Base-by-base conservation (phyloP, 208 protist species). In the Phytomonas sp. region DNA sequence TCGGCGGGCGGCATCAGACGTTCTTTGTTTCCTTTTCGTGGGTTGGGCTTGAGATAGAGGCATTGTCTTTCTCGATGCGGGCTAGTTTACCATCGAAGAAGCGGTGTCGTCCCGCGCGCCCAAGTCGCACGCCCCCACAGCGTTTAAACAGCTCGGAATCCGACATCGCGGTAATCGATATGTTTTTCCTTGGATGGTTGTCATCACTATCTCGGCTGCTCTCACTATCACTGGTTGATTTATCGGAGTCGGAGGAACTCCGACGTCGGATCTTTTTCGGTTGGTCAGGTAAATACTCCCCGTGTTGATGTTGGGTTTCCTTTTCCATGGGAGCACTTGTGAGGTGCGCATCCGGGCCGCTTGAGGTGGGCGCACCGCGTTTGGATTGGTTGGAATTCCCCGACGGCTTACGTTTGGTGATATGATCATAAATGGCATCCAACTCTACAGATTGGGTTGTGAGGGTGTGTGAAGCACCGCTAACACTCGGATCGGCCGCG, bases 11-110 rank as follows among this genome's bases (percentile, higher is more conserved):
- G 40, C 40, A 49, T 49, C 12, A 49, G 1, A 3, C 6, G 40
- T 49, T 19, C 40, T 49, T 49, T 52, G 61, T 33, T 59, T 68
- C 19, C 26, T 1, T 11, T 60, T 33, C 66, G 32, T 66, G 37
- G 66, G 45, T 52, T 63, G 14, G 66, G 36, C 11, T 74, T 60
- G 40, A 74, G 73, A 59, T 32, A 34, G 45, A n/a, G 23, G 37
- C 69, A 40, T 66, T n/a, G 19, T 36, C 63, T n/a, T 84, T 62
- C 34, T 82, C 81, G 63, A 92, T 88, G 69, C 89, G 89, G 33
- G 77, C 74, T 12, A 95, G 79, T 76, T 95, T 95, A 0, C 90
- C 90, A 42, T 92, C 83, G 72, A 95, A 95, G 76, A 89, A 88
- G 45, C 90, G 85, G 71, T 95, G 90, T 11, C 90, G 83, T 33